Conservation (phyloP, 805 yeast species). For the Wickerhamiella australiensis region DNA sequence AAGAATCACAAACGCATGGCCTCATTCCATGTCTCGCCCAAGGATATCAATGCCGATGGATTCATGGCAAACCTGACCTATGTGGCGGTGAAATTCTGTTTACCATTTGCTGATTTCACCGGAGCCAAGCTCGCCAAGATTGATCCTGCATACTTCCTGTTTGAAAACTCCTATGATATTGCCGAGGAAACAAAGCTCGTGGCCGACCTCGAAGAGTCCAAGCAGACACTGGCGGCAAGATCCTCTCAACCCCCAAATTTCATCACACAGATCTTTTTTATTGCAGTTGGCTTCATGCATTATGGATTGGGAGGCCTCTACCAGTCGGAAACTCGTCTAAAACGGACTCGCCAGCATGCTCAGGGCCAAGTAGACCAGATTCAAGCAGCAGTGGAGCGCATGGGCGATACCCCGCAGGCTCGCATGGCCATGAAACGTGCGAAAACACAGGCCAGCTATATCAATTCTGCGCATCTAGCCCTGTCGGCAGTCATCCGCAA, state of each 20-base stretch:
- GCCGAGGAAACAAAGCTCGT: constrained; percentile 73
- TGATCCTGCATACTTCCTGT: constrained; percentile 54
- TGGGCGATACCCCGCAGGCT: constrained; percentile 17
- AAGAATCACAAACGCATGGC: constrained; percentile 80
- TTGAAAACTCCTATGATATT: constrained; percentile 46
- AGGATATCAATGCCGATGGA: constrained; percentile 60
- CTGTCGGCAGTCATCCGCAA: constrained; percentile 51
- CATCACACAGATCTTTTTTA: constrained; percentile 79
- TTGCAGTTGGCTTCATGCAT: constrained; percentile 67
- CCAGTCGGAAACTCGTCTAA: constrained; percentile 43
- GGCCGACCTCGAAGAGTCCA: constrained; percentile 60
- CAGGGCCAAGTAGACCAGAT: constrained; percentile 9
- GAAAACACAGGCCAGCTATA: constrained; percentile 32
- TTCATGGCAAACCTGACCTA: constrained; percentile 66
- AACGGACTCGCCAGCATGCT: constrained; percentile 33
- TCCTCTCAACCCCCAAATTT: constrained; percentile 45
- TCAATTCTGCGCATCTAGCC: constrained; percentile 41
- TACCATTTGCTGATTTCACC: constrained; percentile 67
- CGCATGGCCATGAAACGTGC: constrained; percentile 31
- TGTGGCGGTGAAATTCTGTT: constrained; percentile 56
- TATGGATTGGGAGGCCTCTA: constrained; percentile 80
- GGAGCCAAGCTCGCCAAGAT: constrained; percentile 65
- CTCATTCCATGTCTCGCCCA: constrained; percentile 47
- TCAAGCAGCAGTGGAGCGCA: constrained; percentile 21
- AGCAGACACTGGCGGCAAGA: constrained; percentile 39